Base-by-base conservation (phyloP, 208 protist species). In the Leishmania tarentolae region DNA sequence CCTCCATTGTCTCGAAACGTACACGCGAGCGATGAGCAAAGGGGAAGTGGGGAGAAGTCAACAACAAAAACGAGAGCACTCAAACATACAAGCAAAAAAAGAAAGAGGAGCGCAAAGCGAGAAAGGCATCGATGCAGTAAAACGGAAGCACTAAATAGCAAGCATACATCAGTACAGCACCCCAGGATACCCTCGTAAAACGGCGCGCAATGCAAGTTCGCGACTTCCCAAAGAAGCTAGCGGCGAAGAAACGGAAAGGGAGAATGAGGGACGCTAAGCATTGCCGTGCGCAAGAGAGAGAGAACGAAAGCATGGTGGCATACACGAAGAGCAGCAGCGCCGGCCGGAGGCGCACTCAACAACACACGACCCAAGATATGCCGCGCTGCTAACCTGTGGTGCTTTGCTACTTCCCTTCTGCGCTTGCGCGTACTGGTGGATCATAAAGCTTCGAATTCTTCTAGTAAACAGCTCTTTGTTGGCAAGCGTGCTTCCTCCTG, bases 381-480 rank as follows among this genome's bases (percentile, higher is more conserved):
- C 31, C 11, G 31, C 1, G 52, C 24, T 52, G 28, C 17, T 31
- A 35, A 8, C n/a, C 2, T 21, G 31, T 13, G 52, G n/a, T 31
- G 9, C 11, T 53, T 50, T 21, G 11, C 37, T 8, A 35, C 21
- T 52, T 28, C 24, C 46, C 37, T 73, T 53, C 50, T 37, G 69
- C 3, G 2, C 31, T 24, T 53, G 28, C 8, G 44, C 11, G 46
- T 37, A 31, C 40, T 19, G 35, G 9, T 24, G 42, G 21, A 28
- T 3, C 69, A 28, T 50, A 2, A 28, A 31, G 50, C 9, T 61
- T 57, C 28, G 24, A 0, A 37, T 50, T 19, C 9, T 11, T 65
- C 74, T 79, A 79, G 47, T 72, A 79, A 40, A 79, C 76, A 35
- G 59, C 63, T 42, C 76, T 9, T 31, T 79, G 76, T 35, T 72